A percentile compares a stretch with the other conserved stretches of the same genome.
These are phyloP conservation scores for Penicillium decumbens DNA, from an alignment of 2,329 filamentous ascomycete genomes.

Conservation along the genomic window DNA sequence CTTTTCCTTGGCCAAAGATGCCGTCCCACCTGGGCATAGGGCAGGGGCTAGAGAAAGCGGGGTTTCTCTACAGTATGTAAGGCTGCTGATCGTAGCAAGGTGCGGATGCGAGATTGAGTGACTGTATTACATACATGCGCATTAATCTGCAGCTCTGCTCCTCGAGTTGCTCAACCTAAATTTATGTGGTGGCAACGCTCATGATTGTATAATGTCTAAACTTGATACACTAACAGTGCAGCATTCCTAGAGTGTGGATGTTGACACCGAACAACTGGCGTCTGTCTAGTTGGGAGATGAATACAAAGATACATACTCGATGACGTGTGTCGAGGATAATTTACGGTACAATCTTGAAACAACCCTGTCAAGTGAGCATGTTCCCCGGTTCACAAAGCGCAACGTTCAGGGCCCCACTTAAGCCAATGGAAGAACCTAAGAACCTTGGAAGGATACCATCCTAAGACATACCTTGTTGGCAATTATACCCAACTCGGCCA, in stretches of 20 bases:
- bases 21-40: conserved; percentile 7
- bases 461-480: conserved; percentile 13
- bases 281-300: conserved; percentile 8
- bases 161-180: background rate
- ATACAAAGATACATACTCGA: conserved; percentile 8
- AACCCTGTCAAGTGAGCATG: conserved; percentile 19
- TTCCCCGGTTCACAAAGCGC: conserved; percentile 12
- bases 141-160: conserved; percentile 8
- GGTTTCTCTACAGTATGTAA: conserved; percentile 18
- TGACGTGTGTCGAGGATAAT: background rate
- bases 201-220: conserved; percentile 1
- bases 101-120: conserved; percentile 24
- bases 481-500: conserved; percentile 1
- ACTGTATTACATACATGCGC: conserved; percentile 20
- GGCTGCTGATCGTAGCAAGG: conserved; percentile 24
- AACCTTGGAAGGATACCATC: conserved; percentile 21
- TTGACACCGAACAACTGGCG: conserved; percentile 2
- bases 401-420: conserved; percentile 19
- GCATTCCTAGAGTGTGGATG: background rate
- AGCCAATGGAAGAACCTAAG: conserved; percentile 26
- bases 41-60: conserved; percentile 16
- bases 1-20: background rate
- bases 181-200: background rate
- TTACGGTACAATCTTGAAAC: conserved; percentile 5
- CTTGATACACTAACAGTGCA: background rate